Percentiles rank a stretch among this genome's conserved stretches.
These are phyloP conservation scores for Sclerospora graminicola DNA, from an alignment of 352 stramenopile species.

Conservation along the genomic window DNA sequence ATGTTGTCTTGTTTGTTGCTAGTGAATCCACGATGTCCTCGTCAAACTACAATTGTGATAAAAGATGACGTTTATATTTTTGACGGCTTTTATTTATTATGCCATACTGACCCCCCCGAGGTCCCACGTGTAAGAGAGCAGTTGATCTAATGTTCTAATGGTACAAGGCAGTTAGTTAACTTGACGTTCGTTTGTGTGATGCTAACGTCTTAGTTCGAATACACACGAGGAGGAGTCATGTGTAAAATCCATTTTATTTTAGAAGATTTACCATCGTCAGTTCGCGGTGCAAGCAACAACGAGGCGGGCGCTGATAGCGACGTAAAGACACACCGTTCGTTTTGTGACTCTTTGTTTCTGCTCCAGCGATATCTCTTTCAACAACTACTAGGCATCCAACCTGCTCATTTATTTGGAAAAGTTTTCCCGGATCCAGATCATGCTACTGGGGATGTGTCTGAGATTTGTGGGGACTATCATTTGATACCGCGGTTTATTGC, in stretches of 20 bases:
- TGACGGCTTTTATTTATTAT: constrained; percentile 81
- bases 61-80: constrained; percentile 63
- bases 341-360: constrained; percentile 48
- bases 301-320: constrained; percentile 17
- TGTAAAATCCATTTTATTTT: constrained; percentile 63
- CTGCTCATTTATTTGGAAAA: constrained; percentile 54
- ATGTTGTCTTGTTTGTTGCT: not conserved
- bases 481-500: constrained; percentile 76
- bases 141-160: not conserved
- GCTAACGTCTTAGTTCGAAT: constrained; percentile 53
- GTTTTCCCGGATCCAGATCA: constrained; percentile 43
- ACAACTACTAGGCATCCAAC: constrained; percentile 63
- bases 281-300: constrained; percentile 22
- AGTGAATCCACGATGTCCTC: constrained; percentile 70
- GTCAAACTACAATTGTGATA: constrained; percentile 64
- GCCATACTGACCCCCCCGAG: constrained; percentile 39
- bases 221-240: constrained; percentile 65
- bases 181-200: not conserved
- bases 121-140: constrained; percentile 38
- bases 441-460: constrained; percentile 38
- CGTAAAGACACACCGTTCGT: constrained; percentile 16
- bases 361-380: constrained; percentile 73
- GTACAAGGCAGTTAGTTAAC: no score
- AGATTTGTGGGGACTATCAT: constrained; percentile 72
- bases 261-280: constrained; percentile 43